Evolutionary conservation across 169 alveolate species (phyloP).

Genomic region (Ichthyophthirius multifiliis): DNA sequence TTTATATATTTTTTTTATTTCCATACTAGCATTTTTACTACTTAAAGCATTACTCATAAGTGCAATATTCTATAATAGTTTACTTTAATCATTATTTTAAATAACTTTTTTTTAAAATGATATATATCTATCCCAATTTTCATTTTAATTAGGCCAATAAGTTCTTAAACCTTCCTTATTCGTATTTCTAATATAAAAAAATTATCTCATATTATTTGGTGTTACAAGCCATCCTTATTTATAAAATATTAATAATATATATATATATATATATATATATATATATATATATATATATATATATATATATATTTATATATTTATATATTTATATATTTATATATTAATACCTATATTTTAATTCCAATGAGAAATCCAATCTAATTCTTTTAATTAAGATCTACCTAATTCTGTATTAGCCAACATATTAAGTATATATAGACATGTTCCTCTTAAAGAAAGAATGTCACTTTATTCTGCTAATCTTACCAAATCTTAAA

Average conservation of each 20-base stretch:
- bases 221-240: slow-evolving; percentile 31
- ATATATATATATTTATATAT: background rate
- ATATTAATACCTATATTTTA: slow-evolving; percentile 5
- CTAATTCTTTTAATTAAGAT: slow-evolving; percentile 30
- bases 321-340: background rate
- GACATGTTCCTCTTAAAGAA: slow-evolving; percentile 64
- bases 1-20: slow-evolving; percentile 19
- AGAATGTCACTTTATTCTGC: slow-evolving; percentile 55
- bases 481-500: slow-evolving; percentile 48
- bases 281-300: background rate
- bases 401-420: slow-evolving; percentile 51
- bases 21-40: slow-evolving; percentile 34
- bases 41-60: slow-evolving; percentile 29
- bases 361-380: slow-evolving; percentile 59
- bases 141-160: slow-evolving; percentile 35
- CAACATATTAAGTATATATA: slow-evolving; percentile 48
- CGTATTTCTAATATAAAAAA: slow-evolving; percentile 29
- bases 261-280: background rate
- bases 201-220: slow-evolving; percentile 30
- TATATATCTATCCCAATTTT: slow-evolving; percentile 34
- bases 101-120: slow-evolving; percentile 22
- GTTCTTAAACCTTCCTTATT: slow-evolving; percentile 24
- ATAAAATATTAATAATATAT: background rate
- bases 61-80: slow-evolving; percentile 34
- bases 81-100: slow-evolving; percentile 34